A percentile compares a stretch with the other conserved stretches of the same genome.
These are phyloP conservation scores for Pseudocercospora musae DNA, from an alignment of 2,329 filamentous ascomycete genomes.

Conservation along the genomic window DNA sequence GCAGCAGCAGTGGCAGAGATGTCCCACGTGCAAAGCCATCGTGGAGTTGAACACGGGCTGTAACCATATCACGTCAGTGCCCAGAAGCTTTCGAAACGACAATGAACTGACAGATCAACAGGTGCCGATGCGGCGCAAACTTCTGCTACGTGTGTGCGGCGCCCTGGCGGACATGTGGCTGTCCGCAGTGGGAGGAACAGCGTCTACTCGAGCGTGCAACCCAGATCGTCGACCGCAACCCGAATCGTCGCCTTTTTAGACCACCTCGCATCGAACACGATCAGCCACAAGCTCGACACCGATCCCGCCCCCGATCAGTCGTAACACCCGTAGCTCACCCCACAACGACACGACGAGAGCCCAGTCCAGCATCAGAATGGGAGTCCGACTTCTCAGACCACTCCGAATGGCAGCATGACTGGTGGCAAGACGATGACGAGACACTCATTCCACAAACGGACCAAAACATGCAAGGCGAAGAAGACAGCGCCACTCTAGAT, in stretches of 20 bases:
- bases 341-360: not conserved
- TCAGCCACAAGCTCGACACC: conserved; percentile 8
- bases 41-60: conserved; percentile 54
- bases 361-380: not conserved
- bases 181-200: conserved; percentile 23
- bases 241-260: conserved; percentile 13
- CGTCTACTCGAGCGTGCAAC: conserved; percentile 18
- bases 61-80: conserved; percentile 56
- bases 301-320: not conserved
- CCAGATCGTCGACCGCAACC: conserved; percentile 17
- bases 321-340: not conserved
- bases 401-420: not conserved
- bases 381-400: not conserved
- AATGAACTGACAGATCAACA: conserved; percentile 7
- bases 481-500: too few species aligned
- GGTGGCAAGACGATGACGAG: not conserved
- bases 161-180: conserved; percentile 30
- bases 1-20: conserved; percentile 52
- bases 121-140: conserved; percentile 29
- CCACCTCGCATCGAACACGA: conserved; percentile 9
- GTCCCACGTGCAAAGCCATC: conserved; percentile 45
- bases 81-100: conserved; percentile 31
- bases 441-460: too few species aligned
- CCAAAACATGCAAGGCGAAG: not conserved
- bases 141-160: conserved; percentile 34